Percentiles rank a stretch among this genome's conserved stretches.
These are phyloP conservation scores for Exophiala viscosa DNA, from an alignment of 2,329 filamentous ascomycete genomes.

Conservation along the genomic window DNA sequence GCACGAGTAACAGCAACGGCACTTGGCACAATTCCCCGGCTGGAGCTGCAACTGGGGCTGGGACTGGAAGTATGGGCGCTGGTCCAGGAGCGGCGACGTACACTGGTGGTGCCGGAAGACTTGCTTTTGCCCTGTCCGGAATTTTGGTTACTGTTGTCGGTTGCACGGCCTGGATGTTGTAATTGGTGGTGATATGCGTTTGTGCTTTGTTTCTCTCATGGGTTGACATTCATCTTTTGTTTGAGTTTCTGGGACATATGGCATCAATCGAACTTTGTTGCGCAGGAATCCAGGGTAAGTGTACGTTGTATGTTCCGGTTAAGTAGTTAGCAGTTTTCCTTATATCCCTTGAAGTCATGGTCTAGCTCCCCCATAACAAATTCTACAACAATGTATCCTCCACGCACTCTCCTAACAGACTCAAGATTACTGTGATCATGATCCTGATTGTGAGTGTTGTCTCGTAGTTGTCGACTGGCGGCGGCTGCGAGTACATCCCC, in stretches of 20 bases:
- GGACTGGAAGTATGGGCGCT: background rate
- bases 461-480: too few relatives aligned
- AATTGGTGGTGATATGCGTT: background rate
- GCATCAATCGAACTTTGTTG: slow-evolving; percentile 1
- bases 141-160: slow-evolving; percentile 17
- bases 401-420: background rate
- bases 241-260: slow-evolving; percentile 2
- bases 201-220: background rate
- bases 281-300: background rate
- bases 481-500: too few relatives aligned
- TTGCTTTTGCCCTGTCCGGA: slow-evolving; percentile 14
- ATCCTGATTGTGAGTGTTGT: background rate
- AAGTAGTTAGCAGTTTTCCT: slow-evolving; percentile 5
- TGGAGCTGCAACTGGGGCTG: slow-evolving; percentile 4
- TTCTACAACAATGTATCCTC: background rate
- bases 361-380: background rate
- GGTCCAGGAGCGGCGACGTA: slow-evolving; percentile 2
- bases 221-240: background rate
- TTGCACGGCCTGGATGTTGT: slow-evolving; percentile 20
- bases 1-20: too few relatives aligned
- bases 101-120: slow-evolving; percentile 10
- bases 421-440: background rate
- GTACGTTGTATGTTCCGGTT: slow-evolving; percentile 4
- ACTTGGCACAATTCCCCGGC: background rate
- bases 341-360: background rate